phyloP scores from a whole-genome alignment of 768 basidiomycete genomes.

The Candolleomyces aberdarensis region DNA sequence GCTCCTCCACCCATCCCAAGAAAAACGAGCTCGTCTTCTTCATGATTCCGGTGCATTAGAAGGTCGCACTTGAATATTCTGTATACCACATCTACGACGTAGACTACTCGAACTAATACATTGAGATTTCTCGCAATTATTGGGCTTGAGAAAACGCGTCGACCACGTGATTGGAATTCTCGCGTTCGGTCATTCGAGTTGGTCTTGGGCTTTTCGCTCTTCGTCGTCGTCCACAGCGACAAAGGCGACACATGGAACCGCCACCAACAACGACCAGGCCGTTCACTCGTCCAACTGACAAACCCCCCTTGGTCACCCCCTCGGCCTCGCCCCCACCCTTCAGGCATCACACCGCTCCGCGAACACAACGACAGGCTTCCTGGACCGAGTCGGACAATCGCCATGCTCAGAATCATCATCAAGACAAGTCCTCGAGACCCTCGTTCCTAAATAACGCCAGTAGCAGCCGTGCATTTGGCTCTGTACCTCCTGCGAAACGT shows the following conservation, averaged over 20 bases:
- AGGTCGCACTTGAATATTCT: not conserved
- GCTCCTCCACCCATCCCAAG: not conserved
- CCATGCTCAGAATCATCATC: no score
- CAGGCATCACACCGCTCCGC: constrained; percentile 2
- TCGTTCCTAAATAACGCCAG: not conserved
- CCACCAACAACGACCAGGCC: not conserved
- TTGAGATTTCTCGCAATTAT: no score
- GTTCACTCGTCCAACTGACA: not conserved
- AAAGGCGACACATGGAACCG: constrained; percentile 2
- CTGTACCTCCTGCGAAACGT: constrained; percentile 12
- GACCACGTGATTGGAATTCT: not conserved
- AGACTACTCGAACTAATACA: no score
- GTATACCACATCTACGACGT: no score
- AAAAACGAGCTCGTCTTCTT: not conserved
- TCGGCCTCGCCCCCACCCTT: constrained; percentile 50
- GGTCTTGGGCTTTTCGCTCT: not conserved
- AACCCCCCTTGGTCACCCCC: constrained; percentile 43
- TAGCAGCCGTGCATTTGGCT: constrained; percentile 13
- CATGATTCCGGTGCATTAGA: not conserved
- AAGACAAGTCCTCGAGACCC: not conserved
- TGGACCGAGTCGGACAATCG: not conserved
- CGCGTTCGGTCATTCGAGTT: no score
- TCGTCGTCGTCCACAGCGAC: not conserved
- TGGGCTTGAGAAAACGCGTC: no score
- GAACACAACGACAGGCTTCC: not conserved